Evolutionary conservation across 768 basidiomycete genomes (phyloP).

Genomic region (Sporobolomyces pararoseus): DNA sequence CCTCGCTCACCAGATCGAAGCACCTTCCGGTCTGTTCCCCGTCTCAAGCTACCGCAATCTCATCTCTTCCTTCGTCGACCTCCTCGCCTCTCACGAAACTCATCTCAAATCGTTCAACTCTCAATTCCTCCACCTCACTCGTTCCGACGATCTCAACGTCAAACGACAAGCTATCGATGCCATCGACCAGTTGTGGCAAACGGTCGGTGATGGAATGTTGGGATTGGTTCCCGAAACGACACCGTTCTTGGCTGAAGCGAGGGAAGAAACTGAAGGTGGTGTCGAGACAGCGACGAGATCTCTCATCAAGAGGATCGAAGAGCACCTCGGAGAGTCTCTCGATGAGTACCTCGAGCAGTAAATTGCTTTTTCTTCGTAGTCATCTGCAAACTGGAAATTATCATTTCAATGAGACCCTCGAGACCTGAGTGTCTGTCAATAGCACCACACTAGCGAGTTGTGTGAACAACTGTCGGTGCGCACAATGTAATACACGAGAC

Average conservation of each 20-base stretch:
- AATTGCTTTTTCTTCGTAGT: neutral
- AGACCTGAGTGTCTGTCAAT: neutral
- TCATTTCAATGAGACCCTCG: no score
- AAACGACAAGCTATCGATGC: slow-evolving; percentile 68
- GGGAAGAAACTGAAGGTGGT: slow-evolving; percentile 42
- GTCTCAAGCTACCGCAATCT: slow-evolving; percentile 24
- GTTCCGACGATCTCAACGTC: slow-evolving; percentile 69
- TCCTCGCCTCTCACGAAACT: slow-evolving; percentile 55
- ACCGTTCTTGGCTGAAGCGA: slow-evolving; percentile 43
- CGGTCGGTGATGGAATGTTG: slow-evolving; percentile 40
- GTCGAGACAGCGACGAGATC: slow-evolving; percentile 41
- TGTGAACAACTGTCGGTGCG: no score
- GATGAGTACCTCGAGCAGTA: slow-evolving; percentile 33
- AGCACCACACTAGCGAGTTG: no score
- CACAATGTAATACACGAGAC: no score
- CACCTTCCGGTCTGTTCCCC: slow-evolving; percentile 13
- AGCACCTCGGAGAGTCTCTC: slow-evolving; percentile 38
- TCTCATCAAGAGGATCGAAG: slow-evolving; percentile 38
- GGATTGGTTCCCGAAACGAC: slow-evolving; percentile 41
- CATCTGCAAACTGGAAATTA: no score
- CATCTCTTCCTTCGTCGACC: slow-evolving; percentile 49
- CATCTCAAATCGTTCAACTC: slow-evolving; percentile 78
- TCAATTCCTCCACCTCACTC: slow-evolving; percentile 78
- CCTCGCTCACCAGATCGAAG: slow-evolving; percentile 63
- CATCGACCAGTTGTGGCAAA: slow-evolving; percentile 66